These are phyloP conservation scores for Azolla pinnata DNA, from an alignment of 75 land plant genomes.

Conservation along the genomic window DNA sequence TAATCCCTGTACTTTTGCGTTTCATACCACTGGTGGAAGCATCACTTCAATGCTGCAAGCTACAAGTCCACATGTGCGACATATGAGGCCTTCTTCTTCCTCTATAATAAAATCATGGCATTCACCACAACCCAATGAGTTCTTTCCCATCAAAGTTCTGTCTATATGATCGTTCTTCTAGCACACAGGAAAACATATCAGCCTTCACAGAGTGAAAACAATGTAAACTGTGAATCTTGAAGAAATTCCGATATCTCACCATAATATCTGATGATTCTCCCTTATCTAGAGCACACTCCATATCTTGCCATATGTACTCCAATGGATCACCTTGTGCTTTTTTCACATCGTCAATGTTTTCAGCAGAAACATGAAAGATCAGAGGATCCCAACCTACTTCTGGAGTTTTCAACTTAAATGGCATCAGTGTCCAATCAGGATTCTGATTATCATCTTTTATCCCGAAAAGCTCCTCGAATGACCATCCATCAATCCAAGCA, in stretches of 20 bases:
- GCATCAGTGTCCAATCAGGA: background rate
- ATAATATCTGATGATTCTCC: no score
- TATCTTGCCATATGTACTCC: background rate
- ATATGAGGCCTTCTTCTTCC: constrained; percentile 40
- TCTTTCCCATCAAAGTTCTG: no score
- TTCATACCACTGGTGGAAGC: constrained; percentile 34
- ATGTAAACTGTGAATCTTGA: no score
- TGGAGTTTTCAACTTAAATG: background rate
- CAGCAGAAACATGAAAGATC: background rate
- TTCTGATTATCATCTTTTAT: background rate
- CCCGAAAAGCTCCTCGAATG: no score
- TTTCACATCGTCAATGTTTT: background rate
- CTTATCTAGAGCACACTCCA: no score
- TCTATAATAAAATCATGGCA: constrained; percentile 34
- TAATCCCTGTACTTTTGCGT: background rate
- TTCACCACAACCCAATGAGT: no score
- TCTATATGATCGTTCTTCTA: no score
- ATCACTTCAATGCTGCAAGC: constrained; percentile 28
- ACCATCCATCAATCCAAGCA: no score
- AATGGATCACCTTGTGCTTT: background rate
- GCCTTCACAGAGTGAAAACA: no score
- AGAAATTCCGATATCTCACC: no score
- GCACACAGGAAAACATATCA: no score
- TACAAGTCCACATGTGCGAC: constrained; percentile 37
- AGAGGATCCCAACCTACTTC: background rate